Evolutionary conservation across 1,139 yeast genomes (phyloP), one percentile per base, ranked within the genome.

Genomic region (Yarrowia galli): DNA sequence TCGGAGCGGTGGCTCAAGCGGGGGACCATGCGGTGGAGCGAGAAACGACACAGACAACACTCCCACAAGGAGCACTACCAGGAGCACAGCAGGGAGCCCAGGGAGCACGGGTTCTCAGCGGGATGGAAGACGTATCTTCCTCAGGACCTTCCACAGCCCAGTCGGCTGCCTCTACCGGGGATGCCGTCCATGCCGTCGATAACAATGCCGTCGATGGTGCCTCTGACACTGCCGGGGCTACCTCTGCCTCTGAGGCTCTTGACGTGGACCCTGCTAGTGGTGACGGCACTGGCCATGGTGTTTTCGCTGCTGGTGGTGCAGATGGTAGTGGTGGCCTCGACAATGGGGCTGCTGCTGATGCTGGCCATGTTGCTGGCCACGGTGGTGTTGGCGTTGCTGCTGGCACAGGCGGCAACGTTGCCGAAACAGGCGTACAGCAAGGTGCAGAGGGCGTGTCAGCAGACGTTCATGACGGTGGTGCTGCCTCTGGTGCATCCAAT

Each of bases 401-500:
- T 42, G 38, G 48, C 25, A 4, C 38, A 38, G 28, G 63, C 48
- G 25, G 63, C 63, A 13, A 42, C 63, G 40, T 20, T 56, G 38
- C 63, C 63, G 38, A n/a, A 42, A 23, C n/a, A 25, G 38, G 63
- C 48, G 35, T 38, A 25, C 35, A 28, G 25, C 38, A 25, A n/a
- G 49, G 15, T 58, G n/a, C 36, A 43, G 64, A 16, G 23, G 42
- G 15, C 51, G 36, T 58, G 51, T 42, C 64, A 58, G 51, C 40
- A 58, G 51, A 43, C 51, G 46, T 58, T 58, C 51, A 43, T 58
- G 64, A 42, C 40, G 51, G 28, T 58, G 32, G 51, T 58, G 51
- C 64, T 58, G 16, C 64, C 64, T 16, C 40, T 58, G 51, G 64
- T 58, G 64, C 64, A 58, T 10, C 64, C 64, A 18, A 58, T 58